A percentile compares a stretch with the other conserved stretches of the same genome.
These are phyloP conservation scores for Gossypium stocksii DNA, from an alignment of 345 rosid genomes.

Conservation along the genomic window DNA sequence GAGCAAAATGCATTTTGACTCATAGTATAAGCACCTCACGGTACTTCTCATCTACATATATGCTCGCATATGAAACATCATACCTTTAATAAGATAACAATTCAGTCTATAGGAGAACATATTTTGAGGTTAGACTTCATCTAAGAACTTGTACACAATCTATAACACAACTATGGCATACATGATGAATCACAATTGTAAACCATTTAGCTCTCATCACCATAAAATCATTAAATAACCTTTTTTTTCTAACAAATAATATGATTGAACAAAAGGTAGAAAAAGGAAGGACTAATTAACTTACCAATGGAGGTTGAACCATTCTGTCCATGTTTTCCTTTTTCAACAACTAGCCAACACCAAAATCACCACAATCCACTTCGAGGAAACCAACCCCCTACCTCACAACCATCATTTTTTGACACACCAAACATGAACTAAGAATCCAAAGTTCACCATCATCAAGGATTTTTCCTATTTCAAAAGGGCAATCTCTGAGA, in stretches of 20 bases:
- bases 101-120: not conserved
- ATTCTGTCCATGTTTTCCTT: constrained; percentile 47
- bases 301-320: constrained; percentile 76
- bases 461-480: not conserved
- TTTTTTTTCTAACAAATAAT: not conserved
- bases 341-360: constrained; percentile 20
- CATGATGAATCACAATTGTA: not conserved
- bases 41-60: not conserved
- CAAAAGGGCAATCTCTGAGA: constrained; percentile 6
- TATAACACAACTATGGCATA: not conserved
- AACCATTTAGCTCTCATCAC: not conserved
- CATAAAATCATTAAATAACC: constrained; percentile 7
- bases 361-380: constrained; percentile 21
- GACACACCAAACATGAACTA: constrained; percentile 1
- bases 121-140: not conserved
- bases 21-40: too few relatives aligned
- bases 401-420: constrained; percentile 14
- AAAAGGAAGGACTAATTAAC: constrained; percentile 13
- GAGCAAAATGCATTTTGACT: too few relatives aligned
- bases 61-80: not conserved
- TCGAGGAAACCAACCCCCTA: constrained; percentile 24
- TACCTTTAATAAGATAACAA: not conserved
- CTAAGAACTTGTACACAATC: not conserved
- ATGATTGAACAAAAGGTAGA: constrained; percentile 5
- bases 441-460: constrained; percentile 5